Percentiles rank a stretch among this genome's conserved stretches.
Conservation (phyloP, 371 early-diverging fungal genomes). For the Mortierella sp. region DNA sequence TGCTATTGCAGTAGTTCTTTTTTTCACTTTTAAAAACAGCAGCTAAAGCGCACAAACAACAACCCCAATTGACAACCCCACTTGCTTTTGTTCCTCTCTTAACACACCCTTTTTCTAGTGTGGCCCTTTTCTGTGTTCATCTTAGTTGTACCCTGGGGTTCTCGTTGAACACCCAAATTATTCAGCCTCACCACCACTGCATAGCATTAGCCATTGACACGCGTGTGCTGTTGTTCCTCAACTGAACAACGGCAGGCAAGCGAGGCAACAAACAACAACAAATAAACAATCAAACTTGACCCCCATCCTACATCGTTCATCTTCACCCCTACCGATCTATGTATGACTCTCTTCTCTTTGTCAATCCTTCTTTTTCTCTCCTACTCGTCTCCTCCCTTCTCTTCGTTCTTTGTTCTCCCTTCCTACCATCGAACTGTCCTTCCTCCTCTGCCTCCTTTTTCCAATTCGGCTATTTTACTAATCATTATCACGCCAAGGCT, state of each 20-base stretch:
- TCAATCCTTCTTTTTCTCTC: background rate
- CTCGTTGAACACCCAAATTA: background rate
- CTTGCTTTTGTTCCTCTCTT: no score
- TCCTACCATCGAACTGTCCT: background rate
- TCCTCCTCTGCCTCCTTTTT: background rate
- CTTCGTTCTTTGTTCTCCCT: background rate
- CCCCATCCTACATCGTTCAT: background rate
- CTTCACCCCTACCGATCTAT: no score
- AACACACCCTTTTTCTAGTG: no score
- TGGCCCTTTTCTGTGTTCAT: background rate
- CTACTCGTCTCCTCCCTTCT: background rate
- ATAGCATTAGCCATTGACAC: background rate
- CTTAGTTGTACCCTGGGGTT: background rate
- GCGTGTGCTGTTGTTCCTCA: background rate
- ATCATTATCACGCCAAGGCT: conserved; percentile 8
- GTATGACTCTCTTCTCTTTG: background rate
- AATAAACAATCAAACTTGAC: no score
- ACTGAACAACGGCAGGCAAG: no score
- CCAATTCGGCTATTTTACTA: background rate
- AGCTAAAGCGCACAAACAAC: no score
- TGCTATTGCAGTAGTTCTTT: no score
- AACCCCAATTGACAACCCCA: no score
- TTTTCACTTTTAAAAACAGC: no score
- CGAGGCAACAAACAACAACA: no score
- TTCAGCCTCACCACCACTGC: background rate